Base-by-base conservation (phyloP, 176 grass and related monocot species). In the Ampelocalamus luodianensis region DNA sequence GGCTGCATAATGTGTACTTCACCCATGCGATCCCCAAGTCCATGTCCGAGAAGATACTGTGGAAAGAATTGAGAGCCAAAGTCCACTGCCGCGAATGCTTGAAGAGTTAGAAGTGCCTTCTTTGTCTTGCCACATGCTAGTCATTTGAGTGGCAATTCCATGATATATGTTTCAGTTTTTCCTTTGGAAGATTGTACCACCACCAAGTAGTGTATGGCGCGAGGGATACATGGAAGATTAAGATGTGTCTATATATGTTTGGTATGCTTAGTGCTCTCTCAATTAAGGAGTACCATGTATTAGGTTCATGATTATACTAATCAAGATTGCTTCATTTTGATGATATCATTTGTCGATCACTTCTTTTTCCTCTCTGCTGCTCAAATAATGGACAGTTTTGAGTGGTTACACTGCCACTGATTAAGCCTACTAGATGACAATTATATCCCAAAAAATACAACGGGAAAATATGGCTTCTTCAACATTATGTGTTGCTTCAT, bases 31-130 rank as follows among this genome's bases (percentile, higher is more conserved):
- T 29, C 29, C 29, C 29, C 29, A 29, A 29, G 29, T 29, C 29
- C 1, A 1, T 29, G 29, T 29, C 29, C 2, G 96, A 93, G 78
- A 95, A 98, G 82, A 98, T 95, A 76, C 89, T 95, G 13, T 90
- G 96, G 87, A 98, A 93, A 79, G 91, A 95, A 39, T 77, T 95
- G 29, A 29, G 91, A 80, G 89, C 91, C 76, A 93, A 89, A 61
- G 79, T 98, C 68, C 15, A 13, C 84, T 3, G 4, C 0, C 0
- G 12, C 70, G 18, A 65, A 4, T 49, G 60, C 55, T 40, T 85
- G 82, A 85, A 37, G 5, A 59, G 24, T 8, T 0, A 22, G 17
- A 40, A 24, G 27, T 5, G 3, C 8, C 46, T 44, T 46, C 44
- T 46, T 11, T 44, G 49, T 27, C 49, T 5, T 34, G 65, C 38